Evolutionary conservation across 2,329 filamentous ascomycete species (phyloP).

Genomic region (Fusarium mexicanum): DNA sequence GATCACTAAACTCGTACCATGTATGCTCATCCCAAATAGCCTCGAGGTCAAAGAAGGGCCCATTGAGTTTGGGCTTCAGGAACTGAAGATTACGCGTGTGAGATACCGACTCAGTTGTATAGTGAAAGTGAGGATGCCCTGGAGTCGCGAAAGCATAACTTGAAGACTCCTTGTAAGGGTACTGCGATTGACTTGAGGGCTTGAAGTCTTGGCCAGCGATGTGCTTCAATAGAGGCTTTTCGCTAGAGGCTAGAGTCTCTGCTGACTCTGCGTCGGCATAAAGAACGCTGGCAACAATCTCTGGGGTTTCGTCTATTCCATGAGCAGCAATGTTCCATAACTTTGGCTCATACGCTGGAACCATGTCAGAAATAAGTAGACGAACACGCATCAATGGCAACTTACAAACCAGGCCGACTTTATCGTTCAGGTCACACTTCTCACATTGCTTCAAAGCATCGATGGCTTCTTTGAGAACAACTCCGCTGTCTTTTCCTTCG

Average conservation of each 20-base stretch:
- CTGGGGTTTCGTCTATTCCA: neutral
- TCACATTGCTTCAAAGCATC: conserved; percentile 35
- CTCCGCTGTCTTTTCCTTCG: conserved; percentile 8
- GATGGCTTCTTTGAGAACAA: conserved; percentile 34
- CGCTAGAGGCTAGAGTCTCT: neutral
- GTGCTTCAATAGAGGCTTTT: neutral
- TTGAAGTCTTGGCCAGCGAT: neutral
- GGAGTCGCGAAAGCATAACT: conserved; percentile 59
- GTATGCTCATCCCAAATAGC: conserved; percentile 83
- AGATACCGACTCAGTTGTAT: conserved; percentile 65
- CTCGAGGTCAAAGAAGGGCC: conserved; percentile 78
- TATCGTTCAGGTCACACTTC: conserved; percentile 47
- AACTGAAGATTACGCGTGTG: conserved; percentile 75
- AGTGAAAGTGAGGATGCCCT: conserved; percentile 59
- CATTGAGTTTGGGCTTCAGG: conserved; percentile 69
- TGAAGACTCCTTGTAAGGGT: conserved; percentile 2
- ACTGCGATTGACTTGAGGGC: neutral
- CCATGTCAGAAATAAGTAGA: neutral
- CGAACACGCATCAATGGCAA: no score
- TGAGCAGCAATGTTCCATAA: neutral
- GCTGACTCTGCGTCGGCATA: neutral
- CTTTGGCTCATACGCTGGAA: neutral
- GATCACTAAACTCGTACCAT: conserved; percentile 73
- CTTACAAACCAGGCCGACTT: neutral
- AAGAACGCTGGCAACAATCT: neutral